Evolutionary conservation across 1,139 yeast genomes (phyloP).

Genomic region (Kodamaea suecica): DNA sequence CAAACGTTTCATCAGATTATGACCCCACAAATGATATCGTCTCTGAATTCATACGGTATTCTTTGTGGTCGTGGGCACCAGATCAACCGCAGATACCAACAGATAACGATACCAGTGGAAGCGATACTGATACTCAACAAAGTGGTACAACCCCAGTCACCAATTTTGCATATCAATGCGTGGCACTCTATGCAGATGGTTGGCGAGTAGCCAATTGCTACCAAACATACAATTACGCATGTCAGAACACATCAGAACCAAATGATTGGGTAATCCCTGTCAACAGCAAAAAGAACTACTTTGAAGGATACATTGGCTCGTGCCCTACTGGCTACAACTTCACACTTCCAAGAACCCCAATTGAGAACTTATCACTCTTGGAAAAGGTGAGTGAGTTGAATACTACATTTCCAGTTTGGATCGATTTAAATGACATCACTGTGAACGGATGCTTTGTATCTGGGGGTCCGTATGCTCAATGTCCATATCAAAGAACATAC

Average conservation of each 20-base stretch:
- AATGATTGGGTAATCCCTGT: constrained; percentile 48
- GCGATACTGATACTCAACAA: constrained; percentile 5
- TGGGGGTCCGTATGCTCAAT: constrained; percentile 75
- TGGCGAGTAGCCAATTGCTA: constrained; percentile 70
- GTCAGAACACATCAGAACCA: constrained; percentile 43
- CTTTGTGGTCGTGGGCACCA: constrained; percentile 71
- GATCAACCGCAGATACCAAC: constrained; percentile 43
- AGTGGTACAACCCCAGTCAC: no score
- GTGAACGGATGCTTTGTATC: constrained; percentile 77
- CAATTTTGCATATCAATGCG: constrained; percentile 59
- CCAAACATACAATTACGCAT: constrained; percentile 48
- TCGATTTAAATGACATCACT: constrained; percentile 77
- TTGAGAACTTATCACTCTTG: constrained; percentile 34
- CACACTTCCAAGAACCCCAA: constrained; percentile 53
- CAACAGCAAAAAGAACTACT: constrained; percentile 41
- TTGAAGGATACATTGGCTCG: constrained; percentile 39
- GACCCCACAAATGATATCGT: constrained; percentile 8
- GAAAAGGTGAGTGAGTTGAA: constrained; percentile 19
- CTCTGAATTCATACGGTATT: constrained; percentile 23
- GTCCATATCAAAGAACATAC: constrained; percentile 69
- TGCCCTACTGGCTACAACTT: constrained; percentile 56
- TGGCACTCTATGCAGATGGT: constrained; percentile 44
- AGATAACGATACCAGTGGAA: constrained; percentile 12
- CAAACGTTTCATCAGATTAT: neutral
- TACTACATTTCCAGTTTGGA: constrained; percentile 56